Evolutionary conservation across 768 basidiomycete genomes (phyloP).

Genomic region (Dacryopinax spathularia): DNA sequence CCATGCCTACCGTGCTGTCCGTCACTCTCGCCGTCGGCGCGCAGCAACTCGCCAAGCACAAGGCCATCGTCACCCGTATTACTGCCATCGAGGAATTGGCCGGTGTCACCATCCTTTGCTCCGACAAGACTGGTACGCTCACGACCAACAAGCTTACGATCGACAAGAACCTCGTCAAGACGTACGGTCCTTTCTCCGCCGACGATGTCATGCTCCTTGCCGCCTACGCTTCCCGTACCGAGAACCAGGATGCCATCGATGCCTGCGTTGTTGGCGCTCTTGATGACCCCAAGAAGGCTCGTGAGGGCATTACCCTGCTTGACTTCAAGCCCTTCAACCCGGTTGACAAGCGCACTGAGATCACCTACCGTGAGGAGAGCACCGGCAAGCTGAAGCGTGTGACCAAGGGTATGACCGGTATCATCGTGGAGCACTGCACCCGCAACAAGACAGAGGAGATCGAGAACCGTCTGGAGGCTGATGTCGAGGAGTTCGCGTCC

Average conservation of each 20-base stretch:
- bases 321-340: slow-evolving; percentile 99
- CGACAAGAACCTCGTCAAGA: slow-evolving; percentile 79
- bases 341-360: slow-evolving; percentile 97
- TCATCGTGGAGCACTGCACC: slow-evolving; percentile 91
- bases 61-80: slow-evolving; percentile 99
- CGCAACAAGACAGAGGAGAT: slow-evolving; percentile 92
- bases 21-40: slow-evolving; percentile 98
- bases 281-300: slow-evolving; percentile 57
- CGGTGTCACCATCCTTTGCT: slow-evolving; percentile 96
- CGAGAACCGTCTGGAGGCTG: slow-evolving; percentile 81
- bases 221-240: slow-evolving; percentile 91
- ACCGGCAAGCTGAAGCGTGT: slow-evolving; percentile 96
- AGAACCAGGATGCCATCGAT: slow-evolving; percentile 99
- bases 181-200: slow-evolving; percentile 74
- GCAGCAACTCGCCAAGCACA: slow-evolving; percentile 96
- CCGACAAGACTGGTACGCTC: slow-evolving; percentile 95
- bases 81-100: slow-evolving; percentile 98
- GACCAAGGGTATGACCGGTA: slow-evolving; percentile 99
- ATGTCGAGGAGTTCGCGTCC: slow-evolving; percentile 88
- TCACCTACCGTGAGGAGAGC: slow-evolving; percentile 88
- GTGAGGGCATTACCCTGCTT: slow-evolving; percentile 84
- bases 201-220: slow-evolving; percentile 89
- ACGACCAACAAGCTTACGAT: slow-evolving; percentile 99
- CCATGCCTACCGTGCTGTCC: slow-evolving; percentile 96
- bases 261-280: slow-evolving; percentile 68